A percentile compares a stretch with the other conserved stretches of the same genome.
phyloP scores from a whole-genome alignment of 768 basidiomycete species.

The Tulasnella sp. region DNA sequence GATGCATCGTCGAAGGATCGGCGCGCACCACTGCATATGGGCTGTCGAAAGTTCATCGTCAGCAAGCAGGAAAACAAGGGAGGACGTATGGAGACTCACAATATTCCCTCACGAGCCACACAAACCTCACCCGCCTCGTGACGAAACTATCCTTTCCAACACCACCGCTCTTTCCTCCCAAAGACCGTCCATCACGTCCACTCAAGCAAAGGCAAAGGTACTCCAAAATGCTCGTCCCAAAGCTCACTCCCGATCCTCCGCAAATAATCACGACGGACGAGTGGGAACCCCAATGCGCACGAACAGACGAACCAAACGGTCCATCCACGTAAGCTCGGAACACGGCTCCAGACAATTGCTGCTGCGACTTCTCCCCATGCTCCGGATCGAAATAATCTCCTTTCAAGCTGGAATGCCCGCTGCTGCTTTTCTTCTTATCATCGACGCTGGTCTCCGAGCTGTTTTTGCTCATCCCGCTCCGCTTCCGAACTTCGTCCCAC shows the following conservation, averaged over 20 bases:
- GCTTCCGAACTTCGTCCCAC: constrained; percentile 45
- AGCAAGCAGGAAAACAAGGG: neutral
- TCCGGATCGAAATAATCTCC: neutral
- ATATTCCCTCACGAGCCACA: constrained; percentile 72
- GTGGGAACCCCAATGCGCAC: constrained; percentile 52
- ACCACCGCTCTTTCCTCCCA: constrained; percentile 33
- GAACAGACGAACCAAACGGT: constrained; percentile 57
- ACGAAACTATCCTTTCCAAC: constrained; percentile 30
- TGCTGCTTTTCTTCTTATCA: neutral
- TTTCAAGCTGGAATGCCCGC: neutral
- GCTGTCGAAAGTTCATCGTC: constrained; percentile 34
- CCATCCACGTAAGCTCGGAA: constrained; percentile 55
- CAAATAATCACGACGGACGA: constrained; percentile 55
- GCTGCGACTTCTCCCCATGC: neutral
- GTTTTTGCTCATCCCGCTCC: constrained; percentile 25
- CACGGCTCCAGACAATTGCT: constrained; percentile 39
- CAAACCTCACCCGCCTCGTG: constrained; percentile 54
- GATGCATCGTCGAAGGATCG: constrained; percentile 54
- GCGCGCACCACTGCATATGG: constrained; percentile 70
- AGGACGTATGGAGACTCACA: constrained; percentile 37
- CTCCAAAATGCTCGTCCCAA: constrained; percentile 58
- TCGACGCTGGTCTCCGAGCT: neutral
- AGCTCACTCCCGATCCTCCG: constrained; percentile 71
- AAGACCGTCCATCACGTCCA: constrained; percentile 42
- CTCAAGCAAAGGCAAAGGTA: constrained; percentile 53